These are phyloP conservation scores for Nakazawaea peltata DNA, from an alignment of 805 yeast species.

Conservation along the genomic window DNA sequence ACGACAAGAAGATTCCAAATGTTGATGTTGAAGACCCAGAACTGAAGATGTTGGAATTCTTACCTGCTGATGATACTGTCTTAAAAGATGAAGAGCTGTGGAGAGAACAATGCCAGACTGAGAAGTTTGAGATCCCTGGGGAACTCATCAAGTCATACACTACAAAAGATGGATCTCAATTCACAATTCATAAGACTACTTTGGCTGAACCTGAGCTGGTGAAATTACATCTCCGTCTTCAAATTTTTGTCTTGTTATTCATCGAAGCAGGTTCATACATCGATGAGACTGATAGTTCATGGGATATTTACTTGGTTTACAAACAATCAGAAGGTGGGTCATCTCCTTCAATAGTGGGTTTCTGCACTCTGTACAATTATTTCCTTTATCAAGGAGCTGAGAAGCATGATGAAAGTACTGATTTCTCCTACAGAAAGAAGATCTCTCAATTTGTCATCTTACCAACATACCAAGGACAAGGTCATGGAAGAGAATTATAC, in stretches of 20 bases:
- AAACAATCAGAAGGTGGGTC: slow-evolving; percentile 13
- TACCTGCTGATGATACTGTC: slow-evolving; percentile 52
- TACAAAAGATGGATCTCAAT: slow-evolving; percentile 29
- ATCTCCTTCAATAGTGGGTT: slow-evolving; percentile 49
- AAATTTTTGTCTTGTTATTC: slow-evolving; percentile 71
- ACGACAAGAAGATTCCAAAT: slow-evolving; percentile 41
- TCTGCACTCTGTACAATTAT: slow-evolving; percentile 75
- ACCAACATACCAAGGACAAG: slow-evolving; percentile 74
- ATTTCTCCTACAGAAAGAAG: slow-evolving; percentile 46
- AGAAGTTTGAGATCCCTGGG: slow-evolving; percentile 32
- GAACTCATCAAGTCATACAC: slow-evolving; percentile 26
- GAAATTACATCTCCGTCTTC: slow-evolving; percentile 61
- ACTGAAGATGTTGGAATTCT: slow-evolving; percentile 40
- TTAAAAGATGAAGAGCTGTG: slow-evolving; percentile 60
- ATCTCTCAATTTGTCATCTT: slow-evolving; percentile 82
- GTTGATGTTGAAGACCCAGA: slow-evolving; percentile 54
- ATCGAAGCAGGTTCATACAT: slow-evolving; percentile 94
- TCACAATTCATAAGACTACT: slow-evolving; percentile 43
- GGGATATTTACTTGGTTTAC: slow-evolving; percentile 69
- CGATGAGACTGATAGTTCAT: slow-evolving; percentile 62
- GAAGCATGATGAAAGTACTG: slow-evolving; percentile 35
- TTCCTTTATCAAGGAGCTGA: slow-evolving; percentile 60
- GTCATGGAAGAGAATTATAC: slow-evolving; percentile 68
- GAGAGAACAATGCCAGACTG: slow-evolving; percentile 45
- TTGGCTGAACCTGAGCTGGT: slow-evolving; percentile 32